Conservation (phyloP, 106 monocot genomes). For the Dendrobium huoshanense region DNA sequence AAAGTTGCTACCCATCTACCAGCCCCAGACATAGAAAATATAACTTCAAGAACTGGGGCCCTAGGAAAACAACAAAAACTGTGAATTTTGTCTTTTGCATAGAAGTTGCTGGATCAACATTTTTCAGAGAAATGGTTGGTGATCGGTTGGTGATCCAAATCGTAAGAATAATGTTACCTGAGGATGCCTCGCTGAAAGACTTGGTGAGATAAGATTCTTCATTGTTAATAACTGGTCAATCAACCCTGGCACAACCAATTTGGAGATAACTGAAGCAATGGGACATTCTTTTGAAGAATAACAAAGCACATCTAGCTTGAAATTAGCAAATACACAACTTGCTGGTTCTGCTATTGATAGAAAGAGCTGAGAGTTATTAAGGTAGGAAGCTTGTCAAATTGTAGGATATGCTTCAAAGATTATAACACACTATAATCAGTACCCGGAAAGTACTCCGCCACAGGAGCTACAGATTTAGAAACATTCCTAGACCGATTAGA, state of each 20-base stretch:
- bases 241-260: constrained; percentile 75
- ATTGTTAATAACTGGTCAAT: constrained; percentile 55
- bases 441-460: constrained; percentile 78
- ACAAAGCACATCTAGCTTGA: constrained; percentile 81
- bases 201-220: constrained; percentile 27
- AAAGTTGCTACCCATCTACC: not conserved
- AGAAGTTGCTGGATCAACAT: not conserved
- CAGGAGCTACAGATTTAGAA: constrained; percentile 33
- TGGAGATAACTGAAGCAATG: constrained; percentile 50
- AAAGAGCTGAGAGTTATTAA: constrained; percentile 1
- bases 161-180: constrained; percentile 38
- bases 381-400: not conserved
- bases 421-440: constrained; percentile 4
- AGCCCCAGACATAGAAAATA: not conserved
- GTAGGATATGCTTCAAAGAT: not conserved
- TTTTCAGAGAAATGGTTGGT: not conserved
- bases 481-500: constrained; percentile 53
- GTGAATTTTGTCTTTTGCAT: not conserved
- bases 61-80: not conserved
- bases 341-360: constrained; percentile 57
- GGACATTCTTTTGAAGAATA: constrained; percentile 72
- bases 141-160: not conserved
- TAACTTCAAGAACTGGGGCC: not conserved
- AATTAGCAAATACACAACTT: constrained; percentile 26
- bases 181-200: constrained; percentile 35